phyloP scores from a whole-genome alignment of 805 yeast genomes.

The Priceomyces medius region DNA sequence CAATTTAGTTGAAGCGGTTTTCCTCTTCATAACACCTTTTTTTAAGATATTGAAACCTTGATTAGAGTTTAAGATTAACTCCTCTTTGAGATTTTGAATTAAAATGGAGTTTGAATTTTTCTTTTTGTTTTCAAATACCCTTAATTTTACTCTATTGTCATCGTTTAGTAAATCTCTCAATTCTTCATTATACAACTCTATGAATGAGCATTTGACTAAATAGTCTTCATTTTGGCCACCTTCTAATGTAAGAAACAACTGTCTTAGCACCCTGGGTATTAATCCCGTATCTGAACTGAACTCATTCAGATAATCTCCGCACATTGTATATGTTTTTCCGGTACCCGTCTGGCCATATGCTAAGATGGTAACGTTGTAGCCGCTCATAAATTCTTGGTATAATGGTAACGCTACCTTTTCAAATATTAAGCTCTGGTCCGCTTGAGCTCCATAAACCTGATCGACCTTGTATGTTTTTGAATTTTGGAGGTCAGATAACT shows the following conservation, averaged over 20 bases:
- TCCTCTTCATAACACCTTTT: slow-evolving; percentile 57
- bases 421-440: slow-evolving; percentile 68
- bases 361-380: slow-evolving; percentile 71
- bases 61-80: slow-evolving; percentile 49
- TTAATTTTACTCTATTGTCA: slow-evolving; percentile 37
- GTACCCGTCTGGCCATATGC: slow-evolving; percentile 88
- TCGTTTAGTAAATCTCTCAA: slow-evolving; percentile 65
- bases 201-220: slow-evolving; percentile 72
- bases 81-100: slow-evolving; percentile 66
- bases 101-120: slow-evolving; percentile 30
- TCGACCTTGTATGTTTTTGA: slow-evolving; percentile 68
- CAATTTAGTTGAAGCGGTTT: slow-evolving; percentile 71
- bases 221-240: slow-evolving; percentile 44
- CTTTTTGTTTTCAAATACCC: slow-evolving; percentile 38
- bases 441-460: slow-evolving; percentile 78
- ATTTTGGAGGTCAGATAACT: slow-evolving; percentile 31
- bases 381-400: slow-evolving; percentile 59
- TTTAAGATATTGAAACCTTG: slow-evolving; percentile 58
- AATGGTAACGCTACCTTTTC: slow-evolving; percentile 72
- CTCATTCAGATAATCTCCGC: slow-evolving; percentile 37
- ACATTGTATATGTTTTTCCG: slow-evolving; percentile 80
- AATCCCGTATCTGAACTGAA: slow-evolving; percentile 52
- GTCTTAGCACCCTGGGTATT: slow-evolving; percentile 46
- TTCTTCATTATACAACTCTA: slow-evolving; percentile 87
- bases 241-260: slow-evolving; percentile 47